Conservation (phyloP, 805 yeast genomes). For the Zygoascus ofunaensis region DNA sequence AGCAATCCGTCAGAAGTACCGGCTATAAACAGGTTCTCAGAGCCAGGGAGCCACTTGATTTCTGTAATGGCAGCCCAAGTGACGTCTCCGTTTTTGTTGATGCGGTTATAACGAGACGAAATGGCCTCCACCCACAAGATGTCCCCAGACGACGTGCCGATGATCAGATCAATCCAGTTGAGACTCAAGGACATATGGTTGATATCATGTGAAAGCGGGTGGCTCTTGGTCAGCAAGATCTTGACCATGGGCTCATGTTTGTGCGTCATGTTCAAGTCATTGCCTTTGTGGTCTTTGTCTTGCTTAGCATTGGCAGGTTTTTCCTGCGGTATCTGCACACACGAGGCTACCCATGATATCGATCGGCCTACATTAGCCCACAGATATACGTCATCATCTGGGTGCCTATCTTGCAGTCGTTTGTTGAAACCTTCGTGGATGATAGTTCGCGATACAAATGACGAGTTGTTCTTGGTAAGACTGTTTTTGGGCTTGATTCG, state of each 20-base stretch:
- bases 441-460: constrained; percentile 30
- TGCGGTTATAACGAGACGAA: constrained; percentile 39
- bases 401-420: constrained; percentile 25
- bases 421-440: constrained; percentile 27
- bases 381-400: constrained; percentile 21
- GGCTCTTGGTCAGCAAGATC: constrained; percentile 31
- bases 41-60: constrained; percentile 39
- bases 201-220: constrained; percentile 33
- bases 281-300: background rate
- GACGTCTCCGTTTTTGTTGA: constrained; percentile 42
- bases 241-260: constrained; percentile 31
- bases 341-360: constrained; percentile 21
- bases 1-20: constrained; percentile 60
- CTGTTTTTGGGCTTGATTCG: constrained; percentile 27
- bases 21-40: constrained; percentile 39
- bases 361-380: constrained; percentile 31
- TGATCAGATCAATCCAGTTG: constrained; percentile 38
- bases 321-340: background rate
- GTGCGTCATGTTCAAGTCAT: constrained; percentile 18
- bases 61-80: constrained; percentile 38
- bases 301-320: background rate
- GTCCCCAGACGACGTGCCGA: constrained; percentile 65
- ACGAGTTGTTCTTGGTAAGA: constrained; percentile 31
- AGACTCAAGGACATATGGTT: constrained; percentile 25
- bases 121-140: constrained; percentile 51